Conservation (phyloP, 78 protist species). For the Pirum gemmata region DNA sequence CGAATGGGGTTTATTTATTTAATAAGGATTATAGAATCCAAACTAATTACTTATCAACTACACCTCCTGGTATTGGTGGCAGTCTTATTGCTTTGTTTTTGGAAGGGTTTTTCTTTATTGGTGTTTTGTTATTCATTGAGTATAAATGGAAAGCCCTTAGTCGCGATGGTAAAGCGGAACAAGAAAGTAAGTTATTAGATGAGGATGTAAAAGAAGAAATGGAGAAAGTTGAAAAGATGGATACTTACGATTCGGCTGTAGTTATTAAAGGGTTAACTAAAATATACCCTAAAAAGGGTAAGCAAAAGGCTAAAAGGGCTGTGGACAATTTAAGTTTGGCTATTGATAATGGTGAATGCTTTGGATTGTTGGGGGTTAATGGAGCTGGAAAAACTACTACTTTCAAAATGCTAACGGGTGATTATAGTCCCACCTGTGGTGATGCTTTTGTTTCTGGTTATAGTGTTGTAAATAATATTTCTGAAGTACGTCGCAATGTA, state of each 20-base stretch:
- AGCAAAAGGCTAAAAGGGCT: conserved; percentile 49
- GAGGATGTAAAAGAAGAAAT: no score
- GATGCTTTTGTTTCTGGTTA: conserved; percentile 11
- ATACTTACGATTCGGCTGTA: no score
- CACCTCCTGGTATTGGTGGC: conserved; percentile 21
- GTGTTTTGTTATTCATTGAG: conserved; percentile 10
- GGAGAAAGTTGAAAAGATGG: no score
- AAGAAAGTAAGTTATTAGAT: no score
- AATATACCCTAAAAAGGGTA: background rate
- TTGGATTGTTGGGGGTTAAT: conserved; percentile 83
- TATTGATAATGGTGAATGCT: conserved; percentile 58
- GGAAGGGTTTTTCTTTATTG: conserved; percentile 25
- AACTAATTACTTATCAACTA: conserved; percentile 5
- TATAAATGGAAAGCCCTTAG: no score
- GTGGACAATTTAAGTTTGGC: conserved; percentile 56
- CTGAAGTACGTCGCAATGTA: conserved; percentile 33
- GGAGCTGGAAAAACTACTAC: conserved; percentile 88
- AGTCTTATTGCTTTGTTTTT: background rate
- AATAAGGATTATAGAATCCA: no score
- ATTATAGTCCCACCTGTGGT: conserved; percentile 20
- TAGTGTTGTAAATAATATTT: background rate
- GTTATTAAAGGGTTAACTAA: conserved; percentile 10
- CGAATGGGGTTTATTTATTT: no score
- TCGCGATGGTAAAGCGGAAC: no score
- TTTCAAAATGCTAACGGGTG: conserved; percentile 49